Conservation (phyloP, 2,329 filamentous ascomycete genomes). For the Macrophomina phaseolina region DNA sequence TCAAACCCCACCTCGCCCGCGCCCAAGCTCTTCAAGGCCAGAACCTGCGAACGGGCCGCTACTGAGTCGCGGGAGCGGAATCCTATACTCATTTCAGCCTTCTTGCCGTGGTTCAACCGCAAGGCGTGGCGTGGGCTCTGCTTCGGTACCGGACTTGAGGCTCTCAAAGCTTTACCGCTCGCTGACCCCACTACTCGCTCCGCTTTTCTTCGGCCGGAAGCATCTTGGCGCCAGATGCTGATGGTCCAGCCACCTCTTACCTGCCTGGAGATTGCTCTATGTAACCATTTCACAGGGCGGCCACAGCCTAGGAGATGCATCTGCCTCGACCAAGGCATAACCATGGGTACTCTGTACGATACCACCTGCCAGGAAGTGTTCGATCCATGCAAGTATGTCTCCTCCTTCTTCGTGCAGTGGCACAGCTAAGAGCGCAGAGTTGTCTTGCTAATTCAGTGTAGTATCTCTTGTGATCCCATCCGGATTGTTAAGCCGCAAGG, state of each 20-base stretch:
- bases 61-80: constrained; percentile 4
- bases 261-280: constrained; percentile 2
- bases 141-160: not conserved
- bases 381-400: not conserved
- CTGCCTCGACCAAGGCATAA: not conserved
- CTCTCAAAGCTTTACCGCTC: not conserved
- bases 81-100: not conserved
- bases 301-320: not conserved
- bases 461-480: not conserved
- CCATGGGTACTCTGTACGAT: constrained; percentile 7
- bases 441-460: not conserved
- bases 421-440: not conserved
- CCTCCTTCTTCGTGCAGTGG: not conserved
- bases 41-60: not conserved
- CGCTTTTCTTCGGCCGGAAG: not conserved
- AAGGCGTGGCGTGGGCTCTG: too few relatives aligned
- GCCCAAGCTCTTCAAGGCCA: not conserved
- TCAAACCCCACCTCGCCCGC: not conserved
- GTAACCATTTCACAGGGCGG: not conserved
- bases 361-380: constrained; percentile 9
- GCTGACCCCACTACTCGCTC: not conserved
- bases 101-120: constrained; percentile 3
- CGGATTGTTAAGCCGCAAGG: too few relatives aligned
- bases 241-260: constrained; percentile 14
- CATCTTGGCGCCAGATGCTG: constrained; percentile 21